phyloP scores from a whole-genome alignment of 2,329 filamentous ascomycete genomes.

The Fusarium subtropicale region DNA sequence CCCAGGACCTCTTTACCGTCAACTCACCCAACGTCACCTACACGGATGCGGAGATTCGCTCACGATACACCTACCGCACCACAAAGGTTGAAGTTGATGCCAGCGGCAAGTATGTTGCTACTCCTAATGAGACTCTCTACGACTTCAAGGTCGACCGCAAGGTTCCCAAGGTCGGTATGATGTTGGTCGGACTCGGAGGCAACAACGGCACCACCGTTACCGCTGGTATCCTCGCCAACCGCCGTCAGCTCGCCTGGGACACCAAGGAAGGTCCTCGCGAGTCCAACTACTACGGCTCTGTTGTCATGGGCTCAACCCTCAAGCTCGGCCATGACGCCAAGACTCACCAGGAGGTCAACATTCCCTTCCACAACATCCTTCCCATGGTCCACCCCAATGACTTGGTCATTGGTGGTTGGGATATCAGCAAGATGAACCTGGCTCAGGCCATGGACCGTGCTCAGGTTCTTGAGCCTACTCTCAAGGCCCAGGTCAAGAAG shows the following conservation, averaged over 20 bases:
- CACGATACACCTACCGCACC: constrained; percentile 96
- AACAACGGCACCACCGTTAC: constrained; percentile 99
- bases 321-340: constrained; percentile 91
- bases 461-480: constrained; percentile 91
- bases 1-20: constrained; percentile 81
- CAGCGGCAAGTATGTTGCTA: constrained; percentile 83
- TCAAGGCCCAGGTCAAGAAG: constrained; percentile 91
- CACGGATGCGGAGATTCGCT: constrained; percentile 87
- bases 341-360: constrained; percentile 90
- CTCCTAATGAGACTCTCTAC: constrained; percentile 89
- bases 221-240: constrained; percentile 96
- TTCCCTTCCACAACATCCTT: constrained; percentile 92
- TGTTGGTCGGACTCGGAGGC: constrained; percentile 97
- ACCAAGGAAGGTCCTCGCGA: constrained; percentile 87
- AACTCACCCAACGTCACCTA: constrained; percentile 93
- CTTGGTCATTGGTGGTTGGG: constrained; percentile 94
- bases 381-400: constrained; percentile 99
- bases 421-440: constrained; percentile 92
- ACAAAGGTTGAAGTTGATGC: constrained; percentile 80
- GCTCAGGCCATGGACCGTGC: constrained; percentile 95
- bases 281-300: constrained; percentile 98
- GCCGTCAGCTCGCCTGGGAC: constrained; percentile 86
- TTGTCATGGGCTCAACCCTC: constrained; percentile 96
- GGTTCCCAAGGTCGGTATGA: constrained; percentile 92
- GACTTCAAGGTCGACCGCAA: constrained; percentile 98